Evolutionary conservation across 2,329 filamentous ascomycete genomes (phyloP), one percentile per base, ranked within the genome.

Genomic region (Neocucurbitaria cava): DNA sequence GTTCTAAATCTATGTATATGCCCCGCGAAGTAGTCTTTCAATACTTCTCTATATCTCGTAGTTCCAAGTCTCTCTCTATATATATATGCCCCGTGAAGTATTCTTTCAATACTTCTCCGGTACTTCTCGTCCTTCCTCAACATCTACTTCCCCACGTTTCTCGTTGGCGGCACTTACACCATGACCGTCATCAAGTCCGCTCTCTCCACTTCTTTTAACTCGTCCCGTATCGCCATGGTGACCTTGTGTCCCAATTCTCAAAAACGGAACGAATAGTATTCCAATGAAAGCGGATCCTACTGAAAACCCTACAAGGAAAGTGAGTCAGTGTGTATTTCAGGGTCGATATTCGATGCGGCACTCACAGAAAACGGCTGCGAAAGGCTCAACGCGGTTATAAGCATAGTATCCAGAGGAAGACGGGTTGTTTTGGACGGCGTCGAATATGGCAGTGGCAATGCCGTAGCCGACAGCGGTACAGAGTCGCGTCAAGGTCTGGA

Each of bases 401-500:
- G 75, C 69, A 49, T 81, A 78, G 46, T 82, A 78, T 0, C 70
- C 75, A 6, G 69, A 70, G 15, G 65, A 59, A 0, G 65, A 58
- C 2, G 75, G 74, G 5, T 54, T 64, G 5, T 67, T 63, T 41
- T 73, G 52, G 15, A 70, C 76, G 0, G 80, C 81, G 58, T 81
- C 82, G 63, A 83, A 87, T 7, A 87, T 78, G 0, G 86, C 86
- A 0, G 87, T 89, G 3, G 85, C 81, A 44, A 89, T 81, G 1
- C 85, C 86, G 49, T 88, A 81, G 3, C 85, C 84, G 1, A 88
- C 75, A 0, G 86, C 86, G 46, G 81, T 80, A 44, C 82, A 83
- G 3, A 89, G 76, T 51, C 86, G 82, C 38, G 85, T 84, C 20
- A 87, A 79, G 2, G 88, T 89, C 69, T 89, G 88, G 65, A 90